Conservation (phyloP, 2,329 filamentous ascomycete species). For the Pseudonectria buxi region DNA sequence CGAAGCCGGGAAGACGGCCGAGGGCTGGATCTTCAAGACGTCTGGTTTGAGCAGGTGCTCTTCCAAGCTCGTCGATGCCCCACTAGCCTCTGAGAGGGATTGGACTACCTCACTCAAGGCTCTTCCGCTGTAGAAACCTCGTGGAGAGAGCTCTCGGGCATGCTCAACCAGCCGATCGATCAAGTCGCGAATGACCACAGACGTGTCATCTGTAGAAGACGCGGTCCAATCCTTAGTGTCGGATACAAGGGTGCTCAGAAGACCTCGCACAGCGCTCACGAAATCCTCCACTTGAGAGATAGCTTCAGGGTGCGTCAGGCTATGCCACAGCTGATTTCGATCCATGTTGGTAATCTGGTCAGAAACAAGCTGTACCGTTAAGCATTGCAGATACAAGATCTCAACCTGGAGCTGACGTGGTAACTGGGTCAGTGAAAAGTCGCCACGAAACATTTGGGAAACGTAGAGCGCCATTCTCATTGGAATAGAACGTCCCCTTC, state of each 20-base stretch:
- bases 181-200: constrained; percentile 34
- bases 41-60: constrained; percentile 39
- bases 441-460: constrained; percentile 45
- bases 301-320: constrained; percentile 29
- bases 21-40: constrained; percentile 39
- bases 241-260: constrained; percentile 29
- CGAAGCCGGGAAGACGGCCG: constrained; percentile 41
- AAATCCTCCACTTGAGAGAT: constrained; percentile 37
- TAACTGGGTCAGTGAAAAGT: constrained; percentile 32
- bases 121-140: constrained; percentile 47
- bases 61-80: constrained; percentile 39
- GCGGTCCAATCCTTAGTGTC: constrained; percentile 33
- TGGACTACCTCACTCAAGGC: constrained; percentile 45
- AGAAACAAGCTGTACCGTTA: constrained; percentile 44
- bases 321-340: constrained; percentile 40
- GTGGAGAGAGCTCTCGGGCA: constrained; percentile 34
- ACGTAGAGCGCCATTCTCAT: constrained; percentile 71
- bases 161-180: constrained; percentile 39
- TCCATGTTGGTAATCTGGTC: constrained; percentile 47
- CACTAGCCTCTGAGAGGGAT: constrained; percentile 39
- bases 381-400: constrained; percentile 42
- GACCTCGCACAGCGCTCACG: constrained; percentile 32
- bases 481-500: constrained; percentile 63
- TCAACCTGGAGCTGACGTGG: constrained; percentile 40
- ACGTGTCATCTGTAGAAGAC: constrained; percentile 25